These are phyloP conservation scores for Amphibolis antarctica DNA, from an alignment of 106 monocot genomes.

Conservation along the genomic window DNA sequence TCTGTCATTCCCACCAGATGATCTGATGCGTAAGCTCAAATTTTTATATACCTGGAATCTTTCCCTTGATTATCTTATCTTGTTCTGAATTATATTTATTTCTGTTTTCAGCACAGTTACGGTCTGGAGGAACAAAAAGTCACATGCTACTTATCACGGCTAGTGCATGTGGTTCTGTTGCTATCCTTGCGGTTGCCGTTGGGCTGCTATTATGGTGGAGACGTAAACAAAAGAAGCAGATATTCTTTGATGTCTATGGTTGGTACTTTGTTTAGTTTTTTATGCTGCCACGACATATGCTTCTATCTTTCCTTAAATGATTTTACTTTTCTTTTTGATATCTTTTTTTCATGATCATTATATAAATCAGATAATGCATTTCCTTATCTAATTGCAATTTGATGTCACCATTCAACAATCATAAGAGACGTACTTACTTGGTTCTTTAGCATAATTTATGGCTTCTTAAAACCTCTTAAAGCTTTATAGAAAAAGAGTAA, in stretches of 20 bases:
- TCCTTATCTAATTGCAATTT: too few relatives aligned
- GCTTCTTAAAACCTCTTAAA: too few relatives aligned
- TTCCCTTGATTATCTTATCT: background rate
- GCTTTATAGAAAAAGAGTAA: too few relatives aligned
- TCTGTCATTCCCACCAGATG: conserved; percentile 76
- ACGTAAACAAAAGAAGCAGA: conserved; percentile 43
- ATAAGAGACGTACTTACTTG: too few relatives aligned
- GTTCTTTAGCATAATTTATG: too few relatives aligned
- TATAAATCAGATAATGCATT: too few relatives aligned
- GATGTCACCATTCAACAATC: too few relatives aligned
- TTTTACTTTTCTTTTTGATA: too few relatives aligned
- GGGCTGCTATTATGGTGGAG: conserved; percentile 70
- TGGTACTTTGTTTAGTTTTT: conserved; percentile 1
- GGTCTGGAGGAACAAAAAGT: conserved; percentile 27
- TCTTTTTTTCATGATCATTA: too few relatives aligned
- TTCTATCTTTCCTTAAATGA: background rate
- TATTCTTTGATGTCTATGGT: conserved; percentile 96
- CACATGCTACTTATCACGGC: conserved; percentile 49
- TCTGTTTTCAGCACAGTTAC: conserved; percentile 48
- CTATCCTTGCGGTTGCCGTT: conserved; percentile 22
- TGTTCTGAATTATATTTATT: background rate
- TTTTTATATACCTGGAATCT: background rate
- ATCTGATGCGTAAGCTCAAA: conserved; percentile 36
- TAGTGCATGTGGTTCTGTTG: conserved; percentile 50
- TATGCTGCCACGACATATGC: background rate